phyloP scores from a whole-genome alignment of 768 basidiomycete genomes.

The Mycena vulgaris region DNA sequence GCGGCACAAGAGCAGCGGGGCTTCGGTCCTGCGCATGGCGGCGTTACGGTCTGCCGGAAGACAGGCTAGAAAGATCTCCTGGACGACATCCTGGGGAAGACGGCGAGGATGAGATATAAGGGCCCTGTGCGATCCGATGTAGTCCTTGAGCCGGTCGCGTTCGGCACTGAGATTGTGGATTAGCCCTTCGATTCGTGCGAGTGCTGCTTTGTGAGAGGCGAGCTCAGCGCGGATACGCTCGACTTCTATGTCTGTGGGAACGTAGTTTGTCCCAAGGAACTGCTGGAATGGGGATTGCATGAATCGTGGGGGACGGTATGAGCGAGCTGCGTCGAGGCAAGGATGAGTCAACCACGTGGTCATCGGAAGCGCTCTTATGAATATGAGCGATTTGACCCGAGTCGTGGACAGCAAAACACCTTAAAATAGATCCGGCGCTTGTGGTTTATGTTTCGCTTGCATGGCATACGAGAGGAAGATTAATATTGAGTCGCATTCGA shows the following conservation, averaged over 20 bases:
- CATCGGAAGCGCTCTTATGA: no score
- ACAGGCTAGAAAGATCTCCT: constrained; percentile 13
- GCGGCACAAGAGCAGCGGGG: constrained; percentile 13
- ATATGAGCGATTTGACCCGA: no score
- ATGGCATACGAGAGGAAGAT: no score
- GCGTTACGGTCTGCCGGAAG: constrained; percentile 9
- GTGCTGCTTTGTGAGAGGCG: background rate
- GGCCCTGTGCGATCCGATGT: background rate
- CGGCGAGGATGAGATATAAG: constrained; percentile 22
- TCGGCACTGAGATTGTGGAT: background rate
- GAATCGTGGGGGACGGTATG: no score
- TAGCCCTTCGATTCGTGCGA: background rate
- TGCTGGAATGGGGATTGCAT: no score
- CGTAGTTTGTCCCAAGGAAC: no score
- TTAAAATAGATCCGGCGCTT: no score
- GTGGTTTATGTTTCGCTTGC: no score
- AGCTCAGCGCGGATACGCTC: background rate
- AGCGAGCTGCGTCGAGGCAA: no score
- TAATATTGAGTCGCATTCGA: no score
- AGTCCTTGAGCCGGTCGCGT: background rate
- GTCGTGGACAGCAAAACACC: no score
- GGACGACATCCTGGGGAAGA: constrained; percentile 6
- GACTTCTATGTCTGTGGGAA: background rate
- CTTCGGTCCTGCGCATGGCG: background rate
- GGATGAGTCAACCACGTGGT: no score